Conservation (phyloP, 2,329 filamentous ascomycete genomes). For the Coniochaeta prunicola region DNA sequence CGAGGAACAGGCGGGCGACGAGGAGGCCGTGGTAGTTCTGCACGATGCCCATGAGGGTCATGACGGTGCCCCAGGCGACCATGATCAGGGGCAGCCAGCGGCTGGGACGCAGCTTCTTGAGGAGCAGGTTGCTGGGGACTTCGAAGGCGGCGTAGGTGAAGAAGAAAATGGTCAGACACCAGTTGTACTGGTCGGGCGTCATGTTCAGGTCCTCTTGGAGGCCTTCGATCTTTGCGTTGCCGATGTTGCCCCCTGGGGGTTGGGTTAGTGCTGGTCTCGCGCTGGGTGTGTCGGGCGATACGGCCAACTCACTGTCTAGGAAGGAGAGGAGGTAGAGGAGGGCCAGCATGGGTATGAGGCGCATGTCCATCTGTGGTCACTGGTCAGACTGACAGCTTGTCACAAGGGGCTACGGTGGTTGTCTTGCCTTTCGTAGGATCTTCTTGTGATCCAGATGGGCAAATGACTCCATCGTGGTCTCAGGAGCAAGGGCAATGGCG, state of each 20-base stretch:
- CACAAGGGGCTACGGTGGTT: no score
- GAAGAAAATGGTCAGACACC: conserved; percentile 67
- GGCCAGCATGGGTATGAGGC: conserved; percentile 55
- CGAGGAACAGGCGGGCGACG: conserved; percentile 48
- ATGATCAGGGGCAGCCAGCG: conserved; percentile 74
- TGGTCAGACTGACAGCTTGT: not conserved
- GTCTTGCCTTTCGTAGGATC: conserved; percentile 45
- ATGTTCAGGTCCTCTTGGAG: conserved; percentile 47
- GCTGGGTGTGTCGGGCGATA: not conserved
- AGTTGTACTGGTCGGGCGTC: conserved; percentile 62
- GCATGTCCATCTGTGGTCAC: conserved; percentile 37
- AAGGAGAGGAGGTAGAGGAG: conserved; percentile 62
- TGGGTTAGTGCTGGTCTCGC: not conserved
- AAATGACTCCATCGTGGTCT: conserved; percentile 14
- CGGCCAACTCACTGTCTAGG: conserved; percentile 42
- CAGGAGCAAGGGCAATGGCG: conserved; percentile 7
- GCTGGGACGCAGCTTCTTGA: conserved; percentile 67
- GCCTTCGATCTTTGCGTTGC: conserved; percentile 59
- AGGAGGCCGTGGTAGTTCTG: conserved; percentile 39
- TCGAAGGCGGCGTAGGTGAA: conserved; percentile 73
- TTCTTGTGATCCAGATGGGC: conserved; percentile 47
- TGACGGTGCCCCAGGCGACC: conserved; percentile 46
- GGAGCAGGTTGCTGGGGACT: conserved; percentile 67
- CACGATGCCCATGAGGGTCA: conserved; percentile 48
- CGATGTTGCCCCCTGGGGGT: conserved; percentile 50